Evolutionary conservation across 306 rosid genomes (phyloP), one percentile per base, ranked within the genome.

Genomic region (Ziziphus jujuba): DNA sequence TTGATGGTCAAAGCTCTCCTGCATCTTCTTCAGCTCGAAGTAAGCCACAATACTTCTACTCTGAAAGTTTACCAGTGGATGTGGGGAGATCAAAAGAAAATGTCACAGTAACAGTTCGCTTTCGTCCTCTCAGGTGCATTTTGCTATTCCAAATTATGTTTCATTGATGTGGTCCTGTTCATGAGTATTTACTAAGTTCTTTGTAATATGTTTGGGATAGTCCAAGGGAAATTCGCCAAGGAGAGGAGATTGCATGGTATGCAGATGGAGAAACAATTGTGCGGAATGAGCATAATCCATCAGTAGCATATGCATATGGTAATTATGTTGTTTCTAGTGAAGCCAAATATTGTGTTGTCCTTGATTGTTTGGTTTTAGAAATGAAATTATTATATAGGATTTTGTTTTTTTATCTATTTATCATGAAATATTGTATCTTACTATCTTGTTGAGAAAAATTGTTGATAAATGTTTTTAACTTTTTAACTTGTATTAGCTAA

Each of bases 241-340:
- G 96, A 58, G 99, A 95, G 81, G 97, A 95, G 82, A 88, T 95
- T 72, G 97, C 99, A 62, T 95, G 99, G 99, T 95, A 90, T 81
- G 97, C 99, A 14, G 99, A 95, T 50, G 99, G 99, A 71, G 97
- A 95, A 48, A 85, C 97, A 63, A 77, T 88, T 31, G 87, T 95
- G 77, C 87, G 97, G 66, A 95, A 84, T 71, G 99, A 95, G 86
- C 84, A 88, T 70, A 95, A 95, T 70, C 95, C 96, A 0, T 77
- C 99, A 68, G 79, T 85, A 77, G 99, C 99, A 24, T 95, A 90
- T 80, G 99, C 97, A 64, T 95, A 90, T 19, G 99, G 99, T 95
- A 85, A 6, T 52, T 73, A 47, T 24, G 79, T 75, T 19, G 73
- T 54, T 54, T 71, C 47, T 12, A 40, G 2, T 40, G 15, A 40